Percentiles rank a stretch among this genome's conserved stretches.
Conservation (phyloP, 768 basidiomycete genomes). For the Agaricus blazei region DNA sequence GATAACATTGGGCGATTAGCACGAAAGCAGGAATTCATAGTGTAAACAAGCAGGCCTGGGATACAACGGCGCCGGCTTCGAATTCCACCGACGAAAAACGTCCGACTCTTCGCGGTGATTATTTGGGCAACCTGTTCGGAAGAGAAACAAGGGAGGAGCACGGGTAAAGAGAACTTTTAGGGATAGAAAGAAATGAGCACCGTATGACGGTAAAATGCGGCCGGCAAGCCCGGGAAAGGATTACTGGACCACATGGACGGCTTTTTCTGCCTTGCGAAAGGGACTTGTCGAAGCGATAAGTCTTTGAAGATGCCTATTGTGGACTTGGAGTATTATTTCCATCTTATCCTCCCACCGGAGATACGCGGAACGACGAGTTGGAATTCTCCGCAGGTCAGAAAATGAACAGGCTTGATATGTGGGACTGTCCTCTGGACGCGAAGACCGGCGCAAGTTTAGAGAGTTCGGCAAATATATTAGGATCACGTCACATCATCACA, state of each 20-base stretch:
- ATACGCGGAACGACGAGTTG: constrained; percentile 4
- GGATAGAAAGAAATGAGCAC: not conserved
- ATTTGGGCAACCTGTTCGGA: not conserved
- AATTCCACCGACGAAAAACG: constrained; percentile 2
- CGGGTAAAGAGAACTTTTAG: not conserved
- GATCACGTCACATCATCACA: constrained; percentile 1
- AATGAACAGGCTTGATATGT: not conserved
- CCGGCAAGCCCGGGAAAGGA: no score
- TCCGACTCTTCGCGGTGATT: not conserved
- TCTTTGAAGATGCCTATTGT: constrained; percentile 12
- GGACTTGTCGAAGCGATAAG: not conserved
- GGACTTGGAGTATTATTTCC: constrained; percentile 6
- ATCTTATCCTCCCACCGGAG: constrained; percentile 10
- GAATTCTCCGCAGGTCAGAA: not conserved
- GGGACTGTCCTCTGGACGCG: not conserved
- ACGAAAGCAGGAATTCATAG: not conserved
- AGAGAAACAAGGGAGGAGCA: not conserved
- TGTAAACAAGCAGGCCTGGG: not conserved
- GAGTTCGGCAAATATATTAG: not conserved
- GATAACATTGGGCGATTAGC: not conserved
- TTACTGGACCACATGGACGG: not conserved
- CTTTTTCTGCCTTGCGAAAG: not conserved
- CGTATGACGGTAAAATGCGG: no score
- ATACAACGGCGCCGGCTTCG: not conserved
- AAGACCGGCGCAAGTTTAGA: not conserved